Evolutionary conservation across 371 early-diverging fungal genomes (phyloP), one percentile per base, ranked within the genome.

Genomic region (Blakeslea trispora): DNA sequence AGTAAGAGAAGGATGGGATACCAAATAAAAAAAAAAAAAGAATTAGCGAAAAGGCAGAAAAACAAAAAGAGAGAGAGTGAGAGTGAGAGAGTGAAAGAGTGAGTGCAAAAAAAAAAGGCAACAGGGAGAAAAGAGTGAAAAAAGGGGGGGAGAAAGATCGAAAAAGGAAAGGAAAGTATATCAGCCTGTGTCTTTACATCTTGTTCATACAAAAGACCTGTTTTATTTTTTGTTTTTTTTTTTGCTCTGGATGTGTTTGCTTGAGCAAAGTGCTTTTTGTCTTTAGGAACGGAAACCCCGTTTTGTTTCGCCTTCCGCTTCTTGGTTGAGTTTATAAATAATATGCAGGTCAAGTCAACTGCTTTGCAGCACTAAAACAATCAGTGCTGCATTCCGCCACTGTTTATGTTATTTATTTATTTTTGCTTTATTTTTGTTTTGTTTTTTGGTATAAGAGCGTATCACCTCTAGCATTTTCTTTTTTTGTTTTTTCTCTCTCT

Each of bases 271-370:
- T n/a, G n/a, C n/a, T n/a, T n/a, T n/a, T n/a, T n/a, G n/a, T n/a
- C 24, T 58, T 45, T 54, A 57, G 49, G 50, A 63, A 61, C 55
- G 55, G 40, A 28, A 49, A 55, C 34, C 61, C 61, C 61, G 61
- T 55, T 54, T 49, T 14, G 31, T 21, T 40, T 54, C 17, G 41
- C 34, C 24, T 49, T 57, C 57, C 42, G 56, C n/a, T 41, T 17
- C 32, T 46, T 21, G 22, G n/a, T 35, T 48, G 47, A 47, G 56
- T 56, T 56, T 47, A 54, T 54, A 54, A 39, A 45, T n/a, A 54
- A 66, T 67, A 71, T 71, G 71, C 71, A 71, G 66, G 71, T 67
- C 61, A 57, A 59, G 64, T 59, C 69, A 62, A 66, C 66, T 49
- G 51, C 55, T 50, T 59, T 61, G 65, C 65, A 64, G 69, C 62